phyloP scores from a whole-genome alignment of 257 asterid genomes.

The Petrea volubilis region DNA sequence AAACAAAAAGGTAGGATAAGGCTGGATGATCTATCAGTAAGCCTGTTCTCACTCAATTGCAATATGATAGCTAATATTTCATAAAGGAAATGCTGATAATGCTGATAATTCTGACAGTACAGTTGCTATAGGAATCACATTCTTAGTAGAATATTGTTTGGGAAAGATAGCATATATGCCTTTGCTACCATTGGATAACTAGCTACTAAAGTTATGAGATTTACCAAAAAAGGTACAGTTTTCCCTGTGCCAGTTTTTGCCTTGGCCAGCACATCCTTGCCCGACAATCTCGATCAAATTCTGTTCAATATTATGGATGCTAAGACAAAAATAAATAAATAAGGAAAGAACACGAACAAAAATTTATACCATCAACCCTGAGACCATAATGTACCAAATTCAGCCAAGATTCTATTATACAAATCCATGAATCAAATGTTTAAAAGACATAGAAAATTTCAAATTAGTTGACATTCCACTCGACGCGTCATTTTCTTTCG shows the following conservation, averaged over 20 bases:
- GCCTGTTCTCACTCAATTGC: neutral
- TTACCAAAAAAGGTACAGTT: conserved; percentile 96
- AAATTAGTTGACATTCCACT: conserved; percentile 57
- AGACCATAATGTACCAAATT: neutral
- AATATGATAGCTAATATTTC: neutral
- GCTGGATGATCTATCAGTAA: neutral
- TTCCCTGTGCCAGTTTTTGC: conserved; percentile 99
- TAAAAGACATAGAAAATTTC: conserved; percentile 1
- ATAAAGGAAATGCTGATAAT: neutral
- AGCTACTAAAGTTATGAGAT: conserved; percentile 9
- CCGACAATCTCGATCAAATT: conserved; percentile 51
- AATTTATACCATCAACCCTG: neutral
- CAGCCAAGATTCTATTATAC: neutral
- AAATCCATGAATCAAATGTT: conserved; percentile 4
- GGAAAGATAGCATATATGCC: neutral
- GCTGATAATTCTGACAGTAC: neutral
- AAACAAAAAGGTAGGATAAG: neutral
- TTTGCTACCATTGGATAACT: neutral
- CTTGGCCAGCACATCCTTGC: conserved; percentile 97
- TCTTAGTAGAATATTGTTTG: neutral
- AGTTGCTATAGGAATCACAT: neutral
- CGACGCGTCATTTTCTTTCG: no score
- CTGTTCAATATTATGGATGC: no score
- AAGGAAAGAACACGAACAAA: neutral
- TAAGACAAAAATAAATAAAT: no score